Evolutionary conservation across 1,139 yeast species (phyloP).

Genomic region (Blastobotrys buckinghamii): DNA sequence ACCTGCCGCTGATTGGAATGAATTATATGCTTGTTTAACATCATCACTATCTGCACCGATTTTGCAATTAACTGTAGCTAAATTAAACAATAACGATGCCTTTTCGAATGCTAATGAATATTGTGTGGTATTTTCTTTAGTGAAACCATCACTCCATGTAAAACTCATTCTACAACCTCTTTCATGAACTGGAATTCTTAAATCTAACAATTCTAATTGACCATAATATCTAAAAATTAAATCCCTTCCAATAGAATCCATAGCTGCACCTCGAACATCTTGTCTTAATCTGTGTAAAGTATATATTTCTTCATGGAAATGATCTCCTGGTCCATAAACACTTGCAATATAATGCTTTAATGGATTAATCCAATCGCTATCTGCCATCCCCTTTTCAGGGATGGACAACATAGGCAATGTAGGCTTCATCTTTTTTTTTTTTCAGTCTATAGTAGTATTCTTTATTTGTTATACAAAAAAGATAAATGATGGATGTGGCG

Average conservation of each 20-base stretch:
- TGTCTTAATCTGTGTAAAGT: constrained; percentile 55
- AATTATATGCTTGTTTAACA: constrained; percentile 53
- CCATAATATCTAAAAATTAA: constrained; percentile 69
- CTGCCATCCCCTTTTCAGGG: constrained; percentile 52
- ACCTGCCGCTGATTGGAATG: constrained; percentile 76
- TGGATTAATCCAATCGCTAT: constrained; percentile 62
- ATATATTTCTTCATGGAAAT: constrained; percentile 51
- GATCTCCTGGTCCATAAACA: constrained; percentile 58
- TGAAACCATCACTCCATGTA: constrained; percentile 75
- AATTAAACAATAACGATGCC: constrained; percentile 74
- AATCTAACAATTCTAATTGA: constrained; percentile 72
- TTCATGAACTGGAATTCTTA: constrained; percentile 62
- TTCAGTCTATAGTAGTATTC: not conserved
- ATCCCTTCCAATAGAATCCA: constrained; percentile 39
- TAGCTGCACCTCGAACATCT: constrained; percentile 49
- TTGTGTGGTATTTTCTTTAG: constrained; percentile 50
- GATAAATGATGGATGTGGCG: no score
- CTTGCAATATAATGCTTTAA: constrained; percentile 53
- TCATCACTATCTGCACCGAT: constrained; percentile 45
- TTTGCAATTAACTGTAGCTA: constrained; percentile 52
- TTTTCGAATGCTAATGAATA: constrained; percentile 80
- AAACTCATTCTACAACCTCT: constrained; percentile 57
- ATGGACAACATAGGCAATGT: constrained; percentile 33
- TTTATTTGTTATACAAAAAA: no score
- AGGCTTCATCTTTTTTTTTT: not conserved